Evolutionary conservation across 768 basidiomycete genomes (phyloP).

Genomic region (Lentinula sp.): DNA sequence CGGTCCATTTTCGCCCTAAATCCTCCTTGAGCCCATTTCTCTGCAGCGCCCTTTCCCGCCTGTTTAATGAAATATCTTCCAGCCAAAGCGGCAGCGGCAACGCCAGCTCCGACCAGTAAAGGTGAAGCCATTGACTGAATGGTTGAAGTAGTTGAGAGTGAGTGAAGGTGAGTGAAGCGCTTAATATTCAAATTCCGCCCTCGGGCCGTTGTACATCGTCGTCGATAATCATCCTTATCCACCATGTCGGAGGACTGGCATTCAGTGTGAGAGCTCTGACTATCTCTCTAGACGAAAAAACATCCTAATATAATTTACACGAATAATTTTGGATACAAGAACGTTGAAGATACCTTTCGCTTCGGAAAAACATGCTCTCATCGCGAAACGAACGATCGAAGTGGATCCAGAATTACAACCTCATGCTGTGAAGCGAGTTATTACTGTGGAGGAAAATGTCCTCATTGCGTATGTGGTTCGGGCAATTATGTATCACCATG

Average conservation of each 20-base stretch:
- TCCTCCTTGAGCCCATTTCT: conserved; percentile 89
- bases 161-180: not conserved
- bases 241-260: conserved; percentile 35
- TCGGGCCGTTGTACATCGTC: not conserved
- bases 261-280: conserved; percentile 36
- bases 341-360: conserved; percentile 76
- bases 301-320: not conserved
- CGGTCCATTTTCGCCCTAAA: conserved; percentile 97
- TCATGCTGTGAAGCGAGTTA: conserved; percentile 68
- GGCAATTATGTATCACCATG: not conserved
- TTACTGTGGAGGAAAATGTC: conserved; percentile 59
- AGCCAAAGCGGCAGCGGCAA: conserved; percentile 68
- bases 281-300: not conserved
- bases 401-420: conserved; percentile 85
- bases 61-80: conserved; percentile 67
- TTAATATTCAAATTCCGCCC: not conserved
- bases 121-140: conserved; percentile 68
- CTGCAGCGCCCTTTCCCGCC: conserved; percentile 58
- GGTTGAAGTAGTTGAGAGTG: not conserved
- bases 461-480: conserved; percentile 64
- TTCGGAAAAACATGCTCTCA: conserved; percentile 65
- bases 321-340: conserved; percentile 23
- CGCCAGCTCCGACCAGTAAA: conserved; percentile 69
- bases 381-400: conserved; percentile 79
- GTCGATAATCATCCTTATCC: not conserved